Conservation (phyloP, 306 rosid genomes). For the Rosa lucieae region DNA sequence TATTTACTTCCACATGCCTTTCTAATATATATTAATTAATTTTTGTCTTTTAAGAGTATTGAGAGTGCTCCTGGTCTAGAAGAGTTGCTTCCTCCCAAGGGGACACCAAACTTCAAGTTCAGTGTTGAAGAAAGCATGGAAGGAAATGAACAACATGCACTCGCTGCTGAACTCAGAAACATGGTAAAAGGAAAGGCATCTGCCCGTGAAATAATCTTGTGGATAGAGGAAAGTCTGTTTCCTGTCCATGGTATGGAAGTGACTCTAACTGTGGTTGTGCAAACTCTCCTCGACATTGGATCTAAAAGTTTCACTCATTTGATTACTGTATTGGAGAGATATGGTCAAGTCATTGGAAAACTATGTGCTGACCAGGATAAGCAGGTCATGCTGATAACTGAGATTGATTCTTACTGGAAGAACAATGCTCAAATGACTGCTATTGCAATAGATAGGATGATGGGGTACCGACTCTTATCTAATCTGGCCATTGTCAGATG, state of each 20-base stretch:
- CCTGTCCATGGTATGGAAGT: constrained; percentile 79
- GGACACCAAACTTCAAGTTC: constrained; percentile 68
- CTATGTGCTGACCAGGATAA: constrained; percentile 81
- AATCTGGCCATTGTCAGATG: constrained; percentile 93
- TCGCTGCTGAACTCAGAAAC: constrained; percentile 72
- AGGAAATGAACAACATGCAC: constrained; percentile 48
- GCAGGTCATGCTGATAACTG: constrained; percentile 84
- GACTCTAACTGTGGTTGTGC: constrained; percentile 72
- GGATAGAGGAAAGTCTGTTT: constrained; percentile 78
- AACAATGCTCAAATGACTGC: constrained; percentile 95
- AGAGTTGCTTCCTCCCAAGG: constrained; percentile 92
- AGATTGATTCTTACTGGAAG: constrained; percentile 84
- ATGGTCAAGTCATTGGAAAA: constrained; percentile 82
- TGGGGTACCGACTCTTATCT: constrained; percentile 94
- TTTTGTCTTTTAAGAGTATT: constrained; percentile 55
- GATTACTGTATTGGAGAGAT: constrained; percentile 94
- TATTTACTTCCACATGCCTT: background rate
- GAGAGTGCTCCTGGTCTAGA: constrained; percentile 98
- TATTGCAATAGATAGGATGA: constrained; percentile 95
- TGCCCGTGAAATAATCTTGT: constrained; percentile 78
- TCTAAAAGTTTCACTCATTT: constrained; percentile 98
- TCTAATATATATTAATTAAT: constrained; percentile 23
- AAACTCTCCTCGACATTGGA: constrained; percentile 91
- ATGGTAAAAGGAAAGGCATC: constrained; percentile 87
- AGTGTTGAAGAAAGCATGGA: constrained; percentile 59